Base-by-base conservation (phyloP, 805 yeast genomes). In the Debaryomyces hansenii region DNA sequence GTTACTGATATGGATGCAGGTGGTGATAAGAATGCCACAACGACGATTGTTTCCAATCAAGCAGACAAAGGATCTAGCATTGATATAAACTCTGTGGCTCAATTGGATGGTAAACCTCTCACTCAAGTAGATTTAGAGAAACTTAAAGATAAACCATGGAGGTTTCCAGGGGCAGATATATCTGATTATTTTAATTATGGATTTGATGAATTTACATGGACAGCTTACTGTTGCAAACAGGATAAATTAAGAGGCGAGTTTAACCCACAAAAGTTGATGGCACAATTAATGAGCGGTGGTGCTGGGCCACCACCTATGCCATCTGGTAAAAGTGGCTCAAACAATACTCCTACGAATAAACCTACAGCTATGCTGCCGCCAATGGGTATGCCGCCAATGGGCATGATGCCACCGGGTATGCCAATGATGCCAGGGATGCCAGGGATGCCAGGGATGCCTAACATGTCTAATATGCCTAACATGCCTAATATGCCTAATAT, bases 101-200 rank as follows among this genome's bases (percentile, higher is more conserved):
- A 78, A 50, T 77, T 77, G 49, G 86, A 90, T 42, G 97, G 96
- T 2, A 77, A 81, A 55, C 96, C 96, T 4, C 72, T 94, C 41
- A 88, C 96, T 0, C 83, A 86, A 54, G 75, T 92, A 10, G 85
- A 87, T 49, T 76, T 92, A 9, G 92, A 86, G 49, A 85, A 84
- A 44, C 70, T 91, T 41, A 90, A 88, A 53, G 96, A 90, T 54
- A 95, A 95, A 69, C 99, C 99, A 7, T 94, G 99, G 99, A 80
- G 99, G 62, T 83, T 87, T 53, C 97, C 98, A 1, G 99, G 98
- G 33, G 96, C 96, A 3, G 97, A 94, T 67, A 70, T 89, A 35
- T 80, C 96, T 6, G 98, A 94, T 65, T 95, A 90, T 66, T 94
- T 94, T 75, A 94, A 94, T 69, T 94, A 83, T 60, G 99, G 99